Evolutionary conservation across 2,329 filamentous ascomycete genomes (phyloP).

Genomic region (Fusarium musae): DNA sequence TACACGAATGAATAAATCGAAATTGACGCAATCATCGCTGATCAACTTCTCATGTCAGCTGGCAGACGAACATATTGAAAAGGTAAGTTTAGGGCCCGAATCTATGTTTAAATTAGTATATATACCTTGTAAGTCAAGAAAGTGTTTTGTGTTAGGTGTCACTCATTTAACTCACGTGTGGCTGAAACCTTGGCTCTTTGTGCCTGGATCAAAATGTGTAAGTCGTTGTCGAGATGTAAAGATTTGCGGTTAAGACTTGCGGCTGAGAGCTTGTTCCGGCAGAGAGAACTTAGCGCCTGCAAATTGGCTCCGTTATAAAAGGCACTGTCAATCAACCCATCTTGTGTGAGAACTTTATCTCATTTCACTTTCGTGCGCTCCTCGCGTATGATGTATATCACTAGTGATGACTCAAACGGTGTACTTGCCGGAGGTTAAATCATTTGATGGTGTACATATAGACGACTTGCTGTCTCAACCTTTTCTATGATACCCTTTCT

Average conservation of each 20-base stretch:
- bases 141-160: not conserved
- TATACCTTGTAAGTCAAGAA: too few relatives aligned
- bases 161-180: not conserved
- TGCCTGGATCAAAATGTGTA: not conserved
- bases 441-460: not conserved
- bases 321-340: not conserved
- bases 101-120: not conserved
- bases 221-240: too few relatives aligned
- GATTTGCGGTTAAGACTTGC: too few relatives aligned
- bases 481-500: fast-evolving
- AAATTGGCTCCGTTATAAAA: too few relatives aligned
- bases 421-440: fast-evolving
- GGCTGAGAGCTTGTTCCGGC: too few relatives aligned
- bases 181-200: not conserved
- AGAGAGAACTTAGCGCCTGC: too few relatives aligned
- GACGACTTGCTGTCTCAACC: fast-evolving
- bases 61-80: not conserved
- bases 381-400: fast-evolving
- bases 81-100: not conserved
- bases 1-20: too few relatives aligned
- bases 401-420: not conserved
- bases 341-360: fast-evolving
- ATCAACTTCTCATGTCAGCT: not conserved
- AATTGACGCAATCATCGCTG: not conserved
- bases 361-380: not conserved